Conservation (phyloP, 805 yeast species). For the Lachancea lanzarotensis region DNA sequence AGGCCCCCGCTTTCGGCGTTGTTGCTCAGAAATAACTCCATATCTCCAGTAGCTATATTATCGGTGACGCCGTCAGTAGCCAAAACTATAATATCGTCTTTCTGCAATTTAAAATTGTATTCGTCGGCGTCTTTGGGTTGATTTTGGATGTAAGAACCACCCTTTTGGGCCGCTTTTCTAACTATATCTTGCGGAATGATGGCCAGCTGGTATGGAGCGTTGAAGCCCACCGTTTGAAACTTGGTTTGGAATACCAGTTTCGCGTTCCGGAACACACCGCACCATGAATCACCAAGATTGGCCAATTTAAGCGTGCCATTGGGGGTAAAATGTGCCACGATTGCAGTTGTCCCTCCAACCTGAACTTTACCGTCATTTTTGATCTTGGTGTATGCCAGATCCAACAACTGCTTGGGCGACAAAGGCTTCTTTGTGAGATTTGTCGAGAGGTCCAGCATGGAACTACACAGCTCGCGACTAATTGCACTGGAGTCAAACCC, state of each 20-base stretch:
- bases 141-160: constrained; percentile 63
- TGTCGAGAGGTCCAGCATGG: constrained; percentile 37
- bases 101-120: constrained; percentile 56
- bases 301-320: constrained; percentile 54
- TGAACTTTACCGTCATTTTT: constrained; percentile 51
- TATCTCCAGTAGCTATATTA: constrained; percentile 67
- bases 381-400: constrained; percentile 50
- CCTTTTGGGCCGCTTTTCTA: constrained; percentile 46
- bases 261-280: constrained; percentile 69
- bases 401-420: constrained; percentile 45
- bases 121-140: constrained; percentile 62
- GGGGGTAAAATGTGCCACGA: constrained; percentile 63
- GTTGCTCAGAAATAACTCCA: constrained; percentile 61
- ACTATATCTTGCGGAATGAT: constrained; percentile 64
- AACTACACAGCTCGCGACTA: constrained; percentile 66
- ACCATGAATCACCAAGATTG: constrained; percentile 93
- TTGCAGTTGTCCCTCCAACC: constrained; percentile 93
- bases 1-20: constrained; percentile 32
- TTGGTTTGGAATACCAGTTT: constrained; percentile 58
- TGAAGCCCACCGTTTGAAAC: constrained; percentile 80
- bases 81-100: constrained; percentile 70
- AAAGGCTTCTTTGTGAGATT: constrained; percentile 9
- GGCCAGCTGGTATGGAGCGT: constrained; percentile 88
- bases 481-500: constrained; percentile 89
- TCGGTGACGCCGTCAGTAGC: constrained; percentile 95